Conservation (phyloP, 225 moss, liverwort and hornwort genomes). For the Physcomitrellopsis africana region DNA sequence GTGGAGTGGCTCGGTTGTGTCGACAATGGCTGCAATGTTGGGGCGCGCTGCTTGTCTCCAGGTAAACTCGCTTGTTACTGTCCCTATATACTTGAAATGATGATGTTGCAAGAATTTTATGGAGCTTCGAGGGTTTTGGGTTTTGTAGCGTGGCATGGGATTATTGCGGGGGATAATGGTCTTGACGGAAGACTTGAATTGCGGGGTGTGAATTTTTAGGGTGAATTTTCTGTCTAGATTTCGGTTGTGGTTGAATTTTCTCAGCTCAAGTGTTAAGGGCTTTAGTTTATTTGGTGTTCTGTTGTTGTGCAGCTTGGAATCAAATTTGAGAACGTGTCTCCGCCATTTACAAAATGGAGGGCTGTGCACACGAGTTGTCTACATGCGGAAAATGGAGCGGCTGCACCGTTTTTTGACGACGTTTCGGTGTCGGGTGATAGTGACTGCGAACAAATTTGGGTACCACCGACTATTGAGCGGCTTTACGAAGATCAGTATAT, state of each 20-base stretch:
- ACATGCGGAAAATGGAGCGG: slow-evolving; percentile 16
- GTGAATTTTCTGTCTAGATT: not conserved
- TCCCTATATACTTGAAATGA: not conserved
- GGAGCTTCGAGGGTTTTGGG: not conserved
- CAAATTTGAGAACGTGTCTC: slow-evolving; percentile 42
- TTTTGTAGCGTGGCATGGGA: not conserved
- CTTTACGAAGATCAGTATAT: slow-evolving; percentile 73
- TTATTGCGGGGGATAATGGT: not conserved
- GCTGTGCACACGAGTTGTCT: slow-evolving; percentile 25
- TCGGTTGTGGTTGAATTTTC: not conserved
- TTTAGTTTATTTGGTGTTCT: not conserved
- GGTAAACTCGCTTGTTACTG: slow-evolving; percentile 8
- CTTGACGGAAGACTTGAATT: not conserved
- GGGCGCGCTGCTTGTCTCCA: slow-evolving; percentile 45
- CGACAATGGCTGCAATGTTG: slow-evolving; percentile 38
- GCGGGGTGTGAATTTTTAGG: not conserved
- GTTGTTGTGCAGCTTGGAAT: slow-evolving; percentile 42
- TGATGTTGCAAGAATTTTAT: not conserved
- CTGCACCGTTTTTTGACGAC: slow-evolving; percentile 33
- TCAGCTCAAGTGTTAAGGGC: not conserved
- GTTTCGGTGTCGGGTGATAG: not conserved
- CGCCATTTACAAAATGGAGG: slow-evolving; percentile 35
- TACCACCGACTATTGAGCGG: slow-evolving; percentile 51
- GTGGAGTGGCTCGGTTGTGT: slow-evolving; percentile 1
- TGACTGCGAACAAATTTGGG: slow-evolving; percentile 38